phyloP scores from a whole-genome alignment of 108 stramenopile genomes.

The Nitzschia palea region DNA sequence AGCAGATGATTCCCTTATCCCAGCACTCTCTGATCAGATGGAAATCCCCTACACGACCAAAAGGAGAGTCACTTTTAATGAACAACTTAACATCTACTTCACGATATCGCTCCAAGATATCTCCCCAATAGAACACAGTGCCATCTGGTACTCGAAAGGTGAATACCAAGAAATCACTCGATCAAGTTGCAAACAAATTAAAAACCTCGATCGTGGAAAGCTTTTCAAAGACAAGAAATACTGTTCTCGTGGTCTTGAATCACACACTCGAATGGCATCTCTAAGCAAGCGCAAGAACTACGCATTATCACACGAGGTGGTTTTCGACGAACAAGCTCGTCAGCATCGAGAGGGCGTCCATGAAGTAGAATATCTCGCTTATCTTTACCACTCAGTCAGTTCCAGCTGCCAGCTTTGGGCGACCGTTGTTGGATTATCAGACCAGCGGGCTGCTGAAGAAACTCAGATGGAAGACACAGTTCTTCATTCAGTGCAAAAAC shows the following conservation, averaged over 20 bases:
- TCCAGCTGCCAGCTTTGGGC: constrained; percentile 2
- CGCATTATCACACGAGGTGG: no score
- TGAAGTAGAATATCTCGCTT: neutral
- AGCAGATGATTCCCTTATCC: no score
- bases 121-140: neutral
- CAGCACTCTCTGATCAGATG: no score
- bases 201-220: neutral
- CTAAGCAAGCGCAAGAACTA: neutral
- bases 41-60: no score
- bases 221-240: neutral
- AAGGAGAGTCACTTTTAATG: no score
- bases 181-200: neutral
- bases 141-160: neutral
- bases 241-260: constrained; percentile 4
- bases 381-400: neutral
- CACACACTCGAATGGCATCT: neutral
- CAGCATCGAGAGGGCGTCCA: neutral
- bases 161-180: constrained; percentile 5
- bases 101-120: no score
- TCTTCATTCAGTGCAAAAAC: no score
- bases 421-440: neutral
- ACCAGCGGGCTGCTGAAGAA: neutral
- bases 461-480: no score
- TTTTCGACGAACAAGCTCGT: neutral
- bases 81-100: no score